Base-by-base conservation (phyloP, 2,329 filamentous ascomycete species). In the Fusarium sp. region DNA sequence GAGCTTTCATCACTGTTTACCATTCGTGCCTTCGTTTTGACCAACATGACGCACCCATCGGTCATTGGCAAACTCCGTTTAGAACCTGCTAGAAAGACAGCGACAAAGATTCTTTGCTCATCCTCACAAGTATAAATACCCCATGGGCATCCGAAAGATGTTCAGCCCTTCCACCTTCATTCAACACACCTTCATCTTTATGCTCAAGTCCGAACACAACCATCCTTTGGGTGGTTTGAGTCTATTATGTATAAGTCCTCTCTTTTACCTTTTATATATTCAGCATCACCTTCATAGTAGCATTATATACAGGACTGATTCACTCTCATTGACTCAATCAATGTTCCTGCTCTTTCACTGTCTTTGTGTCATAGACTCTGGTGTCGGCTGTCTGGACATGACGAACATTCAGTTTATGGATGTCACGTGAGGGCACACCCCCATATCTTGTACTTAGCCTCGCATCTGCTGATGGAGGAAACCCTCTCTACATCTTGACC, bases 321-420 rank as follows among this genome's bases (percentile, higher is more conserved):
- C 20, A 9, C 9, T 11, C 1, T 4, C 4, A 20, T 42, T 22
- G n/a, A 7, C 11, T 14, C 4, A 4, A 24, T 24, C 11, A 14
- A 3, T 2, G 5, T 27, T 17, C 9, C 5, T 11, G 1, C 16
- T 5, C 14, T 11, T 27, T 8, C 2, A 2, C 9, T 49, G 0
- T 8, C 1, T 27, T 17, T 6, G 8, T 27, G 22, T 11, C 16
- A 49, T 12, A 7, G 9, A 27, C 44, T 11, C 24, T 17, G 16
- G 24, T 27, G 8, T n/a, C 9, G 24, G 24, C 17, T 27, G 5
- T 7, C 44, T n/a, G n/a, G n/a, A n/a, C n/a, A n/a, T 27, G 9
- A 49, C 9, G 1, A 11, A 49, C 2, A 11, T 9, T 4, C 44
- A 29, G 20, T 12, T 29, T 2, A n/a, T 29, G 10, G 16, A 49